Evolutionary conservation across 1,284 basidiomycete species (phyloP), one percentile per base, ranked within the genome.

Genomic region (Mycena sp.): DNA sequence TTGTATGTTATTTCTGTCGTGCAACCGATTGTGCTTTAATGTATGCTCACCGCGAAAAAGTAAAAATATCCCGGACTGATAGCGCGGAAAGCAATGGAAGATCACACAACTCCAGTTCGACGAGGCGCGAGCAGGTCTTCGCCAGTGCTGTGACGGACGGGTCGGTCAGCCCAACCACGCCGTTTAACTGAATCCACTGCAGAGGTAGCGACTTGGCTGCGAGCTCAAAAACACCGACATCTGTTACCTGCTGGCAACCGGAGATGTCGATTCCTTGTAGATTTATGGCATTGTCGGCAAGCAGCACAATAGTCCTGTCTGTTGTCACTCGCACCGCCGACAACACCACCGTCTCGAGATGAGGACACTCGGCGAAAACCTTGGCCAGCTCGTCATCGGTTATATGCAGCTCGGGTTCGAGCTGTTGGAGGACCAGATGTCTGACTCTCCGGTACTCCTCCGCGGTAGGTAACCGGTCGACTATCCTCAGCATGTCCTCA

Each of bases 41-140:
- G 45, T 41, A 46, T 28, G 63, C 78, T 68, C 54, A 82, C 83
- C 81, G 81, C 28, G 87, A 88, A 74, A 88, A 90, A 19, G 88
- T 85, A 89, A 95, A 96, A n/a, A 98, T 82, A 70, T 94, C 90
- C 61, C 92, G 85, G 17, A 92, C 83, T 1, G 92, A 85, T 26
- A 84, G 74, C 30, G 94, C 86, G 12, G 91, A 89, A 64, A 98
- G 76, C 38, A 89, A 80, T n/a, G 88, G 85, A 57, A 94, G 87
- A 67, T 87, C 83, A 67, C 87, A 88, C 10, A 97, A 78, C 73
- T 98, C 95, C 64, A 96, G 83, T 76, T 97, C 95, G 58, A 92
- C 81, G 16, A 98, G 84, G 55, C 87, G 85, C 2, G 92, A 88
- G 72, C 94, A 95, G 17, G 87, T 82, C 56, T 87, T 87, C 7